Evolutionary conservation across 2,329 filamentous ascomycete genomes (phyloP), one percentile per base, ranked within the genome.

Genomic region (Aspergillus flavus): DNA sequence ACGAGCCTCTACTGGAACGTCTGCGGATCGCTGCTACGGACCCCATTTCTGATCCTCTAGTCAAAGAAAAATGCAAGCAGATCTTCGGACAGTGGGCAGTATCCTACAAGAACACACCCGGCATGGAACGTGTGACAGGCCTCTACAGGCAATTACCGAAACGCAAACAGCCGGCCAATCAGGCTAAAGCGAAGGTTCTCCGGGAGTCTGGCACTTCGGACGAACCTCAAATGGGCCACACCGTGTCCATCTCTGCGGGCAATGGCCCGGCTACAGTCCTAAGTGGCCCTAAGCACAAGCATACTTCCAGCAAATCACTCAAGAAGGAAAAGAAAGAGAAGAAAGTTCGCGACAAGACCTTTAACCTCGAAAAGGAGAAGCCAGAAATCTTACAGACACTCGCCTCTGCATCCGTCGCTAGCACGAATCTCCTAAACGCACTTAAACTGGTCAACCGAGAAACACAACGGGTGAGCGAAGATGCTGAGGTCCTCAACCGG

Each of bases 361-460:
- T 98, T 82, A 92, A 91, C 73, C 83, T 98, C 0, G 92, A 96
- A 70, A 90, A 88, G 45, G 95, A 98, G 77, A 94, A 94, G 76
- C 91, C 91, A 0, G 85, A 91, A 64, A 93, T 99, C 82, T 90
- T 97, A 68, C 87, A 90, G 65, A 87, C 90, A n/a, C 93, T 99
- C 66, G 95, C 94, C 3, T 92, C 94, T 54, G 88, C 94, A 0
- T 94, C 92, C 0, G 91, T 98, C 45, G 92, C 93, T 4, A 90
- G 93, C n/a, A 97, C 92, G 0, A 97, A 96, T 74, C 83, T 99
- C 45, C 85, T 90, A 73, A 98, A 99, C 73, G 87, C 90, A 1
- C 83, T 99, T 43, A 93, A 95, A 76, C 88, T 91, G 59, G 94
- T 97, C 79, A 97, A 98, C 75, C 89, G 95, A 64, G 95, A 98